Percentiles rank a stretch among this genome's conserved stretches.
Conservation (phyloP, 163 green algal genomes). For the Coccomyxa subellipsoidea region DNA sequence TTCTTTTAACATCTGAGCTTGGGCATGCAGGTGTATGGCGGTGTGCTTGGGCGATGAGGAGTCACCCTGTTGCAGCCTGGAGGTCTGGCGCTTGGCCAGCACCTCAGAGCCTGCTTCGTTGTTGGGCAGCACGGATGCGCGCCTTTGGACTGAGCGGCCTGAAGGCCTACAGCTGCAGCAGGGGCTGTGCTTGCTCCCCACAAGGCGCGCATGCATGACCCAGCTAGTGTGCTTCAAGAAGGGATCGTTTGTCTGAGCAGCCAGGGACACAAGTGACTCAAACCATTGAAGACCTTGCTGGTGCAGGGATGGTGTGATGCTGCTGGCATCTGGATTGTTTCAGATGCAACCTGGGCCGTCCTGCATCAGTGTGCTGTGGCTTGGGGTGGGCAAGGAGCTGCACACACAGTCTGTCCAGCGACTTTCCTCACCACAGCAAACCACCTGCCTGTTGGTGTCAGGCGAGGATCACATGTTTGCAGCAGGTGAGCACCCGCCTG, state of each 20-base stretch:
- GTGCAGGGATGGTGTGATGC: neutral
- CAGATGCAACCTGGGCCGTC: neutral
- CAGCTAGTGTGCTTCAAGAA: neutral
- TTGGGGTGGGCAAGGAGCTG: neutral
- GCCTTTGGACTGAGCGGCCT: neutral
- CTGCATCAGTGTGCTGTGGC: neutral
- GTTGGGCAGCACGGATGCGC: neutral
- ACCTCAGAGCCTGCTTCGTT: neutral
- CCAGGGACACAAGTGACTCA: neutral
- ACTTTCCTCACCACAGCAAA: neutral
- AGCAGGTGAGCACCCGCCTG: neutral
- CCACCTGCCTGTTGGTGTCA: neutral
- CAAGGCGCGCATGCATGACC: neutral
- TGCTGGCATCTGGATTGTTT: neutral
- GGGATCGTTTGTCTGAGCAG: neutral
- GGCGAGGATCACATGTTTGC: neutral
- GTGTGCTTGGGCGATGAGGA: neutral
- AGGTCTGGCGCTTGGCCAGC: neutral
- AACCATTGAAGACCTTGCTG: neutral
- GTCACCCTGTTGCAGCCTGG: neutral
- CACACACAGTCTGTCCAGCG: neutral
- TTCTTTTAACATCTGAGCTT: neutral
- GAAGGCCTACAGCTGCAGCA: neutral
- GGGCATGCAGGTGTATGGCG: constrained; percentile 1
- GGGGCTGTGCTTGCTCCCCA: neutral